Base-by-base conservation (phyloP, 192 early-diverging fungal genomes). In the Backusella tarrabulga region DNA sequence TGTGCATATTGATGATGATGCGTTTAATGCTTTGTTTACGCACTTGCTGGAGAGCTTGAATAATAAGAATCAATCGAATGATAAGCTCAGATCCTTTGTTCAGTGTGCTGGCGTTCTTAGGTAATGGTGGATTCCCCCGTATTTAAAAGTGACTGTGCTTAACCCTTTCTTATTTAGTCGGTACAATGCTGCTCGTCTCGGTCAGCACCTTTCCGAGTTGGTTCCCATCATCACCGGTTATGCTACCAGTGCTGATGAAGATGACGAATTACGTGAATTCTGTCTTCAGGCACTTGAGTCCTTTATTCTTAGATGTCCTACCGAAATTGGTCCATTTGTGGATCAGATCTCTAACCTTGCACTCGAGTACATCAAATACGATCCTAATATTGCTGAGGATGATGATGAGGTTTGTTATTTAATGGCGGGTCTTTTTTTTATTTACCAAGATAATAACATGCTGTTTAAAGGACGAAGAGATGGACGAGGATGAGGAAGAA, bases 261-360 rank as follows among this genome's bases (percentile, higher is more conserved):
- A 84, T 71, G 93, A 97, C 79, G 95, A 97, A 74, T 79, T 95
- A 67, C 88, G 94, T 8, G 95, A 97, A 79, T 88, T 88, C 36
- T 94, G 93, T 75, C 84, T 97, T 36, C 93, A 95, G 75, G 83
- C 95, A 14, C 72, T 96, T 21, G 95, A 96, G 71, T 87, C 93
- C 0, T 92, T 95, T 74, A 85, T 93, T 0, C 76, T 95, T 34
- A 85, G 93, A 6, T 96, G 93, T 80, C 94, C 95, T 6, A 88
- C 88, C 3, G 92, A 93, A 73, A 91, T 95, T 70, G 85, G 86
- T 1, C 85, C 88, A 4, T 87, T 90, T 68, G 87, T 94, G 36
- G 76, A 83, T 29, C 76, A 79, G 6, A 90, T 96, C 66, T 88
- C 92, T 35, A 71, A 71, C 6, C 83, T 95, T 52, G 82, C 87